Conservation (phyloP, 1,284 basidiomycete species). For the Pisolithus thermaeus region DNA sequence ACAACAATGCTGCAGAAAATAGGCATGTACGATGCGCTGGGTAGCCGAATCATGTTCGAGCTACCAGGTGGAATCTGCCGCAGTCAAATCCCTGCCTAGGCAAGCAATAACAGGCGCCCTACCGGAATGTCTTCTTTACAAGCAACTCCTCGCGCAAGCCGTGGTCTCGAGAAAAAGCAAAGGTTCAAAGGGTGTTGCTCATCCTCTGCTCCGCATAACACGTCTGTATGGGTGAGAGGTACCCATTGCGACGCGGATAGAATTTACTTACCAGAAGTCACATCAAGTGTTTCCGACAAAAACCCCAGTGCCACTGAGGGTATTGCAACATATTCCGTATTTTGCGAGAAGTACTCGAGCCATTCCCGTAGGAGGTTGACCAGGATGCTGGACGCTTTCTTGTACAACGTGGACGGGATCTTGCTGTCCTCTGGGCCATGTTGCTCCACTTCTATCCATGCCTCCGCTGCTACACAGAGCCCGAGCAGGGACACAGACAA, state of each 20-base stretch:
- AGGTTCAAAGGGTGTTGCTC: conserved; percentile 30
- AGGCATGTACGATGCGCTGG: conserved; percentile 34
- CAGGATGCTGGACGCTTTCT: conserved; percentile 30
- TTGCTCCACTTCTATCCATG: conserved; percentile 47
- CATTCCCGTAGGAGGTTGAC: conserved; percentile 35
- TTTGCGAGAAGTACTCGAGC: conserved; percentile 30
- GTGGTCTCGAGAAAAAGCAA: conserved; percentile 20
- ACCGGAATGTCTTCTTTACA: conserved; percentile 25
- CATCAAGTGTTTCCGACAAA: conserved; percentile 39
- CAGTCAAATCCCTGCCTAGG: conserved; percentile 13
- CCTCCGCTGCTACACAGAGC: conserved; percentile 48
- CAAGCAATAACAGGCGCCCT: conserved; percentile 7
- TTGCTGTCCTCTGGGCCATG: conserved; percentile 31
- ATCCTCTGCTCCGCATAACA: conserved; percentile 28
- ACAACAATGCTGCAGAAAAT: conserved; percentile 42
- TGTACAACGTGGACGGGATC: conserved; percentile 35
- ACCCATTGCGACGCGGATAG: not conserved
- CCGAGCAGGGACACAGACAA: conserved; percentile 47
- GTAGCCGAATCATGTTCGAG: conserved; percentile 32
- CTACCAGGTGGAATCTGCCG: conserved; percentile 22
- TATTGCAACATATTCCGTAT: conserved; percentile 24
- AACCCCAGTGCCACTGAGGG: conserved; percentile 39
- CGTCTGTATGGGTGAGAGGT: conserved; percentile 26
- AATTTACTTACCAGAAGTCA: conserved; percentile 36
- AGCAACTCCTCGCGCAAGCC: conserved; percentile 13